Percentiles rank a stretch among this genome's conserved stretches.
Conservation (phyloP, 2,329 filamentous ascomycete genomes). For the Stachybotrys echinatus region DNA sequence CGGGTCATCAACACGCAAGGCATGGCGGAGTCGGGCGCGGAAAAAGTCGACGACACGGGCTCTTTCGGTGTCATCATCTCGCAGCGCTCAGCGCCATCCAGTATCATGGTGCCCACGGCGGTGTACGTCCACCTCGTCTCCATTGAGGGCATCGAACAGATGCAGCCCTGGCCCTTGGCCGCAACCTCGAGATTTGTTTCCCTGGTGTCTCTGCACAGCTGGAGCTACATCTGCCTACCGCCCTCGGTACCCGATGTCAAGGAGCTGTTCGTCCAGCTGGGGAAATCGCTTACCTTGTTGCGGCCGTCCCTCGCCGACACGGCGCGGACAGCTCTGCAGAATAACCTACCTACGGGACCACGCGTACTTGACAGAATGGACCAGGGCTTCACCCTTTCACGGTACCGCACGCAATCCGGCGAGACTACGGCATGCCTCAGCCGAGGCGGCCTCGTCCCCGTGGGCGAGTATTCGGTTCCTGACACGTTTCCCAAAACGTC, state of each 20-base stretch:
- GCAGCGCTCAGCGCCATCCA: not conserved
- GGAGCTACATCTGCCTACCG: conserved; percentile 30
- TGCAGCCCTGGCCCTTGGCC: not conserved
- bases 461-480: not conserved
- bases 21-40: too few species aligned
- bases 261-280: not conserved
- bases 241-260: conserved; percentile 4
- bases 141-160: not conserved
- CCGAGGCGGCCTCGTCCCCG: conserved; percentile 30
- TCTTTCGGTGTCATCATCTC: conserved; percentile 2
- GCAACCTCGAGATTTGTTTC: conserved; percentile 9
- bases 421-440: conserved; percentile 30
- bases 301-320: too few species aligned
- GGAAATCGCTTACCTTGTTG: too few species aligned
- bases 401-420: conserved; percentile 28
- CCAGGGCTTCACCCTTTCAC: conserved; percentile 28
- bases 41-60: too few species aligned
- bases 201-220: conserved; percentile 29
- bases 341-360: not conserved
- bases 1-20: too few species aligned
- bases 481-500: conserved; percentile 12
- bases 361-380: not conserved
- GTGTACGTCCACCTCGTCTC: conserved; percentile 6
- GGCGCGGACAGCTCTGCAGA: not conserved
- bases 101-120: not conserved